Conservation (phyloP, 768 basidiomycete species). For the Tricholoma flavovirens region DNA sequence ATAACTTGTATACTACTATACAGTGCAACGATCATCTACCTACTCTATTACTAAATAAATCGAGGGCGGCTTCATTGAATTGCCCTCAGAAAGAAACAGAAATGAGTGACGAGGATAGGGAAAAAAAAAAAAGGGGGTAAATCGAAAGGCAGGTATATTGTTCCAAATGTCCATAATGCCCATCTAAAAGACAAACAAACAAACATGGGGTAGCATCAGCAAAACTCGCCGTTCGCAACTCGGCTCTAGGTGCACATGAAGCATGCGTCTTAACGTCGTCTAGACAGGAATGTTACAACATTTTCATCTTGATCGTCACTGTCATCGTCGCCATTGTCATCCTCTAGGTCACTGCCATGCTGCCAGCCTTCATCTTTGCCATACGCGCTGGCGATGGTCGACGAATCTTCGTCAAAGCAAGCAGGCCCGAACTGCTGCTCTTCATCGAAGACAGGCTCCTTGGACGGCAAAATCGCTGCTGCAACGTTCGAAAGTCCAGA, state of each 20-base stretch:
- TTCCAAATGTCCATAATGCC: too few species aligned
- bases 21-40: neutral
- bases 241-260: neutral
- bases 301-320: constrained; percentile 21
- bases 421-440: constrained; percentile 18
- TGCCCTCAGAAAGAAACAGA: neutral
- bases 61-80: neutral
- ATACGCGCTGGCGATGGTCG: constrained; percentile 45
- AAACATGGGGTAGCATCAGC: neutral
- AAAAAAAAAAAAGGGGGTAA: neutral
- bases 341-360: constrained; percentile 16
- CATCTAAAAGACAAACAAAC: constrained; percentile 2
- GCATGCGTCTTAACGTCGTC: constrained; percentile 9
- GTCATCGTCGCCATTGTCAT: constrained; percentile 13
- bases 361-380: constrained; percentile 10
- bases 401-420: constrained; percentile 43
- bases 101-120: neutral
- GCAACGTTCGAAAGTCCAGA: constrained; percentile 11
- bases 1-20: neutral
- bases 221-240: neutral
- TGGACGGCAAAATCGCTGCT: neutral
- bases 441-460: neutral
- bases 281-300: constrained; percentile 28
- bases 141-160: too few species aligned
- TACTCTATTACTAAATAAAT: neutral